Evolutionary conservation across 805 yeast genomes (phyloP).

Genomic region (Vanderwaltozyma polyspora): DNA sequence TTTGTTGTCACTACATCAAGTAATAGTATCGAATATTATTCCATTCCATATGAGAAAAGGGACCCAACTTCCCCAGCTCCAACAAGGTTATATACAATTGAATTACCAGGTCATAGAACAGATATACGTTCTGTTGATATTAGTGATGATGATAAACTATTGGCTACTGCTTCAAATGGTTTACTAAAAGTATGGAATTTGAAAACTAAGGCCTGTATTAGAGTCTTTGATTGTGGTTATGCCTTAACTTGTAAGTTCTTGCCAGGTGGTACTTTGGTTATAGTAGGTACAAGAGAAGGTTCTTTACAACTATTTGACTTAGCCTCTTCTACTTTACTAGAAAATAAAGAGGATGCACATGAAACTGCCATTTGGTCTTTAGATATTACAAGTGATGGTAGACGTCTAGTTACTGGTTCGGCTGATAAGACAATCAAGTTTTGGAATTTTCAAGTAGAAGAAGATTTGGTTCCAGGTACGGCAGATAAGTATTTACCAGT

Average conservation of each 20-base stretch:
- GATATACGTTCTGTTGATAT: conserved; percentile 79
- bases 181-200: conserved; percentile 82
- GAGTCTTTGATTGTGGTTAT: conserved; percentile 85
- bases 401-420: conserved; percentile 77
- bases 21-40: conserved; percentile 65
- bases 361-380: conserved; percentile 82
- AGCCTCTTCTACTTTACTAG: conserved; percentile 65
- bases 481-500: conserved; percentile 34
- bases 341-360: conserved; percentile 64
- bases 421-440: conserved; percentile 84
- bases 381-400: conserved; percentile 80
- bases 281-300: conserved; percentile 84
- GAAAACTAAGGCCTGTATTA: conserved; percentile 57
- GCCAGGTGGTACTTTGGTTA: conserved; percentile 84
- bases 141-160: conserved; percentile 65
- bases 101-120: conserved; percentile 75
- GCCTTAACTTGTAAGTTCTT: conserved; percentile 69
- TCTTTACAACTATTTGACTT: conserved; percentile 75
- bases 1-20: conserved; percentile 55
- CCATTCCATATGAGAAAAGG: conserved; percentile 46
- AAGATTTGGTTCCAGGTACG: conserved; percentile 64
- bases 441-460: conserved; percentile 71
- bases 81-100: conserved; percentile 46
- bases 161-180: conserved; percentile 89
- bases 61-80: conserved; percentile 34